Conservation (phyloP, 192 early-diverging fungal genomes). For the Gonapodya sp. region DNA sequence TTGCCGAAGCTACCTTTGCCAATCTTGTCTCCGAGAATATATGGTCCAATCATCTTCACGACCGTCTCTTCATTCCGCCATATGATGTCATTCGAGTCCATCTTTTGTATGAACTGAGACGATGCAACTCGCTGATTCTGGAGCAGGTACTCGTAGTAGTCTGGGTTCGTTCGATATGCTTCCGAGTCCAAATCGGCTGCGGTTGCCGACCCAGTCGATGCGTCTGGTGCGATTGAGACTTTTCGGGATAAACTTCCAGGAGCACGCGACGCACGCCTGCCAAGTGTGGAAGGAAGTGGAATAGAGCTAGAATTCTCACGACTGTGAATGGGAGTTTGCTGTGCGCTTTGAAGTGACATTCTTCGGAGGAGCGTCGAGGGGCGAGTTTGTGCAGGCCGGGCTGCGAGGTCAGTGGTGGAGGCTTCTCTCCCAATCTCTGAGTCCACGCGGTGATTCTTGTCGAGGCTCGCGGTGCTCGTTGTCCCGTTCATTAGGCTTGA, state of each 20-base stretch:
- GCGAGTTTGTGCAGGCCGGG: background rate
- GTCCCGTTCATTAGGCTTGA: background rate
- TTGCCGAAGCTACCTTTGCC: constrained; percentile 50
- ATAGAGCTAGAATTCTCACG: background rate
- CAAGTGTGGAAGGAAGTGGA: background rate
- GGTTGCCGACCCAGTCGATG: background rate
- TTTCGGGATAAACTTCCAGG: background rate
- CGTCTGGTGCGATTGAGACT: background rate
- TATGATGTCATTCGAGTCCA: constrained; percentile 41
- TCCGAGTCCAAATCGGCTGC: too few species aligned
- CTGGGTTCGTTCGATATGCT: constrained; percentile 24
- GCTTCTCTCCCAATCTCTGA: background rate
- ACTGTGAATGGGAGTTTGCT: background rate
- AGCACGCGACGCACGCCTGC: background rate
- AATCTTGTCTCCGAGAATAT: constrained; percentile 45
- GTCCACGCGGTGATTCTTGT: background rate
- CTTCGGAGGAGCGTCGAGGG: background rate
- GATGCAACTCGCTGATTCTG: constrained; percentile 35
- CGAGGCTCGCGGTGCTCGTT: background rate
- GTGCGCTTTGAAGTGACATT: background rate
- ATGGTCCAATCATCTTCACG: constrained; percentile 42
- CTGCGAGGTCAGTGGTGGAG: background rate
- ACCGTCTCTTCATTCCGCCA: constrained; percentile 28
- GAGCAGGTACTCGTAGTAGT: constrained; percentile 47
- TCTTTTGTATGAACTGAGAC: constrained; percentile 48